These are phyloP conservation scores for Trebouxia gelatinosa DNA, from an alignment of 163 green algal species.

Conservation along the genomic window DNA sequence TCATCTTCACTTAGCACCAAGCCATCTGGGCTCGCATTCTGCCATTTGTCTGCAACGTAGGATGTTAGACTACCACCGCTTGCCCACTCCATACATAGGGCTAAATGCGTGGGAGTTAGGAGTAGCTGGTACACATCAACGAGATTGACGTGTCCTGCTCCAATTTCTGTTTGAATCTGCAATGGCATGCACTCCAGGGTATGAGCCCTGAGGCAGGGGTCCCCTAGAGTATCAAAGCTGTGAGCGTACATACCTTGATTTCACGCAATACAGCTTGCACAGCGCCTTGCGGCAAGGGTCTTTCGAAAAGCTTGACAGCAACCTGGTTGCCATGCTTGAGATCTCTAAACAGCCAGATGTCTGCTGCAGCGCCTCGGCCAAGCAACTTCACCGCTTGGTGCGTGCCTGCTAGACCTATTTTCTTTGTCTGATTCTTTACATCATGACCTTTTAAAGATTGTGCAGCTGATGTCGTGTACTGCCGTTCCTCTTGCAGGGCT, in stretches of 20 bases:
- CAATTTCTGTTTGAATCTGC: constrained; percentile 81
- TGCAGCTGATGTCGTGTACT: neutral
- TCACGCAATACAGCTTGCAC: constrained; percentile 76
- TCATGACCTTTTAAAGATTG: constrained; percentile 3
- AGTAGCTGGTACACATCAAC: constrained; percentile 80
- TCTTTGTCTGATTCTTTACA: constrained; percentile 3
- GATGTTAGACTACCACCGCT: constrained; percentile 71
- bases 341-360: constrained; percentile 82
- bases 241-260: constrained; percentile 58
- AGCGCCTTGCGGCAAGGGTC: constrained; percentile 76
- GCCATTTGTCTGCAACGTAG: constrained; percentile 82
- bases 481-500: neutral
- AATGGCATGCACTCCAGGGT: neutral
- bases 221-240: neutral
- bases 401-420: constrained; percentile 3
- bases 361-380: constrained; percentile 77
- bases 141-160: constrained; percentile 81
- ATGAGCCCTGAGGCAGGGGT: too few species aligned
- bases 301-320: constrained; percentile 87
- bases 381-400: constrained; percentile 62
- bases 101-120: constrained; percentile 79
- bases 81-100: constrained; percentile 88
- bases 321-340: constrained; percentile 58
- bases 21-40: constrained; percentile 62
- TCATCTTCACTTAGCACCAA: constrained; percentile 85